Evolutionary conservation across 805 yeast species (phyloP).

Genomic region (Yarrowia yakushimensis): DNA sequence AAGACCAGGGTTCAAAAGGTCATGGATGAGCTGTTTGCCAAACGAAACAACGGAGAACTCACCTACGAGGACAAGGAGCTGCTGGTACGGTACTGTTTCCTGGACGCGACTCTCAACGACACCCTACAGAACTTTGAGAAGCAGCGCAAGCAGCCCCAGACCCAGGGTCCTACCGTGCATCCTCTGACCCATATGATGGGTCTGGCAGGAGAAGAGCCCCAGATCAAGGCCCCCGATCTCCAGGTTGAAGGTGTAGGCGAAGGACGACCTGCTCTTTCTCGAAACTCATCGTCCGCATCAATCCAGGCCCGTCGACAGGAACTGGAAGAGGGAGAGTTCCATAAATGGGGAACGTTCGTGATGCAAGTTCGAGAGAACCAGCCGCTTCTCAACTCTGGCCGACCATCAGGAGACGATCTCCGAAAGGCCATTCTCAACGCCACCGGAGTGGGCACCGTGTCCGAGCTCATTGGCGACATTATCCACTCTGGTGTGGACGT

Average conservation of each 20-base stretch:
- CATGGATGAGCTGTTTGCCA: constrained; percentile 54
- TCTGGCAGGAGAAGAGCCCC: constrained; percentile 5
- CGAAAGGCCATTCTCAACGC: constrained; percentile 40
- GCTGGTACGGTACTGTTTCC: constrained; percentile 59
- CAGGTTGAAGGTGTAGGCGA: constrained; percentile 24
- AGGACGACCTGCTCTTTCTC: constrained; percentile 19
- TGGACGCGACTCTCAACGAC: constrained; percentile 67
- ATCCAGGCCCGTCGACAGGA: constrained; percentile 72
- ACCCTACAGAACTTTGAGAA: constrained; percentile 37
- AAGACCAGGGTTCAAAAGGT: constrained; percentile 47
- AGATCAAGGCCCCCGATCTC: constrained; percentile 12
- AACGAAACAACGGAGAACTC: constrained; percentile 54
- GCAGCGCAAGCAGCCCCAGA: not conserved
- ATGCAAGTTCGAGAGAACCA: constrained; percentile 48
- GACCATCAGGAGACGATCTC: constrained; percentile 48
- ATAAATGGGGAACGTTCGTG: constrained; percentile 77
- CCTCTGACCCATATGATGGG: constrained; percentile 25
- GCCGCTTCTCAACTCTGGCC: constrained; percentile 27
- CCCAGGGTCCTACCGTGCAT: not conserved
- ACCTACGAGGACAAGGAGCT: constrained; percentile 72
- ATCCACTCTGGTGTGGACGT: constrained; percentile 13
- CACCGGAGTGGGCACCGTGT: constrained; percentile 28
- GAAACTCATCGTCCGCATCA: constrained; percentile 35
- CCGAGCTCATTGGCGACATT: constrained; percentile 29
- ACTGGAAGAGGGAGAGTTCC: constrained; percentile 89